Evolutionary conservation across 2,329 filamentous ascomycete genomes (phyloP).

Genomic region (Curvularia verruculosa): DNA sequence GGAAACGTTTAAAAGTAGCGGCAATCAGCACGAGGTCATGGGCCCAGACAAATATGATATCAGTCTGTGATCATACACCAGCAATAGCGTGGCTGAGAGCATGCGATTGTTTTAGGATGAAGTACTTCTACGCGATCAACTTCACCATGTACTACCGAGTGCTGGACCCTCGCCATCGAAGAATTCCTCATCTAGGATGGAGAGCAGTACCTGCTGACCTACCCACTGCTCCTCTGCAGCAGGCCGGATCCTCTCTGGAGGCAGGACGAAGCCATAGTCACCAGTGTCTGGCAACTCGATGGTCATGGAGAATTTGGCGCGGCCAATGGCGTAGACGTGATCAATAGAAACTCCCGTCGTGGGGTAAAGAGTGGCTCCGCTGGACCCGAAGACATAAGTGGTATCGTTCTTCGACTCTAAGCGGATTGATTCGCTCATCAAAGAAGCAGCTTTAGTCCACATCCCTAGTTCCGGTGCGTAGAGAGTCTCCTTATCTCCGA

Average conservation of each 20-base stretch:
- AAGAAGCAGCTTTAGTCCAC: constrained; percentile 57
- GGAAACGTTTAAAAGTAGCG: not conserved
- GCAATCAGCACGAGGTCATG: not conserved
- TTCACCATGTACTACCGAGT: constrained; percentile 8
- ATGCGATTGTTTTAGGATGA: not conserved
- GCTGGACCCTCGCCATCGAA: constrained; percentile 36
- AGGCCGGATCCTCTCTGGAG: constrained; percentile 55
- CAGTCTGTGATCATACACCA: not conserved
- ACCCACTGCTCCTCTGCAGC: constrained; percentile 54
- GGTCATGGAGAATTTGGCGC: constrained; percentile 53
- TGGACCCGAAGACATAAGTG: constrained; percentile 52
- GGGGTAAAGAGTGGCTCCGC: constrained; percentile 66
- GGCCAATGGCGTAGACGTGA: constrained; percentile 50
- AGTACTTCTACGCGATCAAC: not conserved
- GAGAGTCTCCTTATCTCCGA: constrained; percentile 62
- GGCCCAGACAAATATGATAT: not conserved
- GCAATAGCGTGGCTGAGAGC: not conserved
- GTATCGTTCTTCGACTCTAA: constrained; percentile 48
- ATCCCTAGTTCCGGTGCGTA: constrained; percentile 56
- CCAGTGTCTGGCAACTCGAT: constrained; percentile 58
- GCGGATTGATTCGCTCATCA: constrained; percentile 58
- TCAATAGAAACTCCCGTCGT: constrained; percentile 55
- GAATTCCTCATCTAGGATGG: constrained; percentile 35
- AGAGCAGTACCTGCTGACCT: constrained; percentile 39
- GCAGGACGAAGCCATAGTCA: constrained; percentile 56